A percentile compares a stretch with the other conserved stretches of the same genome.
Evolutionary conservation across 2,329 filamentous ascomycete genomes (phyloP).

Genomic region (Cladobotryum mycophilum): DNA sequence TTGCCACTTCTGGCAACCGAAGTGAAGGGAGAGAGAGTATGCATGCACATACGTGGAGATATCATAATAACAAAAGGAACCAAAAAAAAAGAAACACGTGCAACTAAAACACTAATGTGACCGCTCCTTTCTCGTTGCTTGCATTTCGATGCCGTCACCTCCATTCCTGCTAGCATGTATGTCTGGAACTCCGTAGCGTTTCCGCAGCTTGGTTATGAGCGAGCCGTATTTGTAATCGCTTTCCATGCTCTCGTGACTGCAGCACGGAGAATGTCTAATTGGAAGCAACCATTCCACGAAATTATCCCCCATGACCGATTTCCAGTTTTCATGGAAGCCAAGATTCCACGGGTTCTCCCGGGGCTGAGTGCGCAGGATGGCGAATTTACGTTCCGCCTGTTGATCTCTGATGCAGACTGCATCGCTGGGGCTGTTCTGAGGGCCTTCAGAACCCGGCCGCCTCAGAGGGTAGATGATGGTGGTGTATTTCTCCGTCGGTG

Average conservation of each 20-base stretch:
- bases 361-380: conserved; percentile 64
- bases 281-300: conserved; percentile 77
- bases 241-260: conserved; percentile 55
- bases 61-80: too few relatives aligned
- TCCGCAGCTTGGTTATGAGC: conserved; percentile 51
- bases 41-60: too few relatives aligned
- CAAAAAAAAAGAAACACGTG: too few relatives aligned
- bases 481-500: conserved; percentile 35
- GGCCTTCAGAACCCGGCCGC: conserved; percentile 16
- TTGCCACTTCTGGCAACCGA: neutral
- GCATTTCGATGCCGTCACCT: conserved; percentile 7
- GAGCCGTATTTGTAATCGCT: conserved; percentile 65
- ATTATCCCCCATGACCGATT: conserved; percentile 69
- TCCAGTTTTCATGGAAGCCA: conserved; percentile 63
- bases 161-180: neutral
- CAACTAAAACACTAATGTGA: neutral
- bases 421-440: neutral
- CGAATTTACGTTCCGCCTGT: conserved; percentile 61
- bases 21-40: too few relatives aligned
- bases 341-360: conserved; percentile 85
- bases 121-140: neutral
- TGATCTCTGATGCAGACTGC: conserved; percentile 31
- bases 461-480: conserved; percentile 55
- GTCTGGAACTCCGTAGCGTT: conserved; percentile 25
- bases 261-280: conserved; percentile 66